phyloP scores from a whole-genome alignment of 257 asterid species.

The Asclepias syriaca region DNA sequence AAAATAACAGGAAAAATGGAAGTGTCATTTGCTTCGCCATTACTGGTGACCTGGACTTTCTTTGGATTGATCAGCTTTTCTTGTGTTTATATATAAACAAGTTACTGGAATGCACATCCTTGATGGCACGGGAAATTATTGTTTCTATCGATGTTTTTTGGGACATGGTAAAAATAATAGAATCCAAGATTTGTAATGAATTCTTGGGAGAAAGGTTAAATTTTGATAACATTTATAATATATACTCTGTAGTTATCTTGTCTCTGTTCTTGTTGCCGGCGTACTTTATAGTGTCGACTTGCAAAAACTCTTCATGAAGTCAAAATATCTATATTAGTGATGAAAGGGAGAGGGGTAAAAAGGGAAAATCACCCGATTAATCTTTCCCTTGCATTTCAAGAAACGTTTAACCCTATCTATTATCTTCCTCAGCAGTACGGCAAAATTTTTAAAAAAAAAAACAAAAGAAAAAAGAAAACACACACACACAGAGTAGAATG shows the following conservation, averaged over 20 bases:
- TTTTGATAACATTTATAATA: not conserved
- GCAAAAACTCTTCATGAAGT: too few relatives aligned
- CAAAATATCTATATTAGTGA: too few relatives aligned
- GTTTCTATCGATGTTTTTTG: not conserved
- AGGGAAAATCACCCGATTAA: too few relatives aligned
- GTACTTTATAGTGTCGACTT: too few relatives aligned
- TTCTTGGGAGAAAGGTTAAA: not conserved
- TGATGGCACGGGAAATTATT: not conserved
- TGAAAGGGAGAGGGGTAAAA: too few relatives aligned
- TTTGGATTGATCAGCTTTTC: not conserved
- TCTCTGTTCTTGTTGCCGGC: not conserved
- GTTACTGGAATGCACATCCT: not conserved
- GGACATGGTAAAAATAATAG: not conserved
- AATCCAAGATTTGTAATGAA: not conserved
- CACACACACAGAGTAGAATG: too few relatives aligned
- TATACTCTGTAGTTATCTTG: not conserved
- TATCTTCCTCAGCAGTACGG: too few relatives aligned
- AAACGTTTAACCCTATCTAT: too few relatives aligned
- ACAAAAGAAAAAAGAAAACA: too few relatives aligned
- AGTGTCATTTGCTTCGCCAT: conserved; percentile 23
- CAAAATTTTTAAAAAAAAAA: too few relatives aligned
- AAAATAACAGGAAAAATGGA: conserved; percentile 18
- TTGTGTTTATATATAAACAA: not conserved
- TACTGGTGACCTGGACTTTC: not conserved
- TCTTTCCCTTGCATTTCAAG: too few relatives aligned